A percentile compares a stretch with the other conserved stretches of the same genome.
These are phyloP conservation scores for Kluyveromyces sp. DNA, from an alignment of 1,139 yeast genomes.

Conservation along the genomic window DNA sequence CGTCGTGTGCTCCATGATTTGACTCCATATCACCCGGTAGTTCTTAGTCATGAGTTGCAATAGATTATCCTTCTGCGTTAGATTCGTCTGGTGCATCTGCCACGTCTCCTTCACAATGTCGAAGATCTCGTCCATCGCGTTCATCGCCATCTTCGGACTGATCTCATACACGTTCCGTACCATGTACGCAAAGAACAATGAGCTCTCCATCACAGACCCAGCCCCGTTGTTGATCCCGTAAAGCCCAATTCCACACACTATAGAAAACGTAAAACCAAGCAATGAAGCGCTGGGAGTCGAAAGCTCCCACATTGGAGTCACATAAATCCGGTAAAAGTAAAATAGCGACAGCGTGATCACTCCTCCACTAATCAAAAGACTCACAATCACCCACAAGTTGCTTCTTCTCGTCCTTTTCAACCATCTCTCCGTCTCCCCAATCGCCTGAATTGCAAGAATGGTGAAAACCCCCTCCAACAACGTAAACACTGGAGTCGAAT, in stretches of 20 bases:
- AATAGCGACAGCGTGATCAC: constrained; percentile 69
- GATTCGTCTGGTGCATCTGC: constrained; percentile 28
- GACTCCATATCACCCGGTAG: constrained; percentile 2
- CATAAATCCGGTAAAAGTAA: constrained; percentile 76
- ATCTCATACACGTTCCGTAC: constrained; percentile 89
- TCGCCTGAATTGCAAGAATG: constrained; percentile 77
- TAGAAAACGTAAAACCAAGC: constrained; percentile 75
- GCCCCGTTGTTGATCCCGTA: constrained; percentile 70
- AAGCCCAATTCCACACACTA: constrained; percentile 65
- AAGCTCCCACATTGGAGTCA: constrained; percentile 55
- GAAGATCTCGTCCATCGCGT: constrained; percentile 35
- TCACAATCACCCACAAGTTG: constrained; percentile 72
- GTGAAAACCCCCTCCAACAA: constrained; percentile 90
- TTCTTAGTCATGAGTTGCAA: constrained; percentile 6
- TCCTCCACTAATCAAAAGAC: constrained; percentile 66
- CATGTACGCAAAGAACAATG: constrained; percentile 78
- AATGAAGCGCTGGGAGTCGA: constrained; percentile 73
- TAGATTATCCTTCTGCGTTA: constrained; percentile 25
- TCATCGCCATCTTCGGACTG: constrained; percentile 65
- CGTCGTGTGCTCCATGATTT: constrained; percentile 8
- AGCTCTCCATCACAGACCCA: constrained; percentile 85
- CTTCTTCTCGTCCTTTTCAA: constrained; percentile 33
- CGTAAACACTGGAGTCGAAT: constrained; percentile 84
- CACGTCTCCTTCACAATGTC: constrained; percentile 31
- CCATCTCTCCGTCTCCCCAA: constrained; percentile 78